Conservation (phyloP, 352 stramenopile species). For the Hyaloperonospora brassicae region DNA sequence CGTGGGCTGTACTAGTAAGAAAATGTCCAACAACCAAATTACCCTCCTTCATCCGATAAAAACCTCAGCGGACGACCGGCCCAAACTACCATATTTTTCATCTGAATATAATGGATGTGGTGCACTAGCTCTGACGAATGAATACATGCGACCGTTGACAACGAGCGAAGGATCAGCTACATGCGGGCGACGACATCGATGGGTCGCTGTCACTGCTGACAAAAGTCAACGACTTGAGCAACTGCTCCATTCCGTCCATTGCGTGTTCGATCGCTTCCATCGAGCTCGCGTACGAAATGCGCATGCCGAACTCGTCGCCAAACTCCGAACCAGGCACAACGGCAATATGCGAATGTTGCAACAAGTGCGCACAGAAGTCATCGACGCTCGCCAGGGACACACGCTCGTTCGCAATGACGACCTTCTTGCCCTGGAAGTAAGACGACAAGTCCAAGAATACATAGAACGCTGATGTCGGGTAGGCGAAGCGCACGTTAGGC, state of each 20-base stretch:
- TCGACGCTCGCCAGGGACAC: neutral
- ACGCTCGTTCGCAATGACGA: neutral
- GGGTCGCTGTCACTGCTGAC: no score
- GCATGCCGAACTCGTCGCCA: neutral
- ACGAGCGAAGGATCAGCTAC: no score
- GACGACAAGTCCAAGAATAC: neutral
- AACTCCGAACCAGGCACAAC: neutral
- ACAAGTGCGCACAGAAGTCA: neutral
- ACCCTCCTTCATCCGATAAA: no score
- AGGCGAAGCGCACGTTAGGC: neutral
- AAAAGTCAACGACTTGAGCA: neutral
- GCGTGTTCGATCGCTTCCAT: neutral
- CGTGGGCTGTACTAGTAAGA: no score
- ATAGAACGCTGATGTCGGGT: neutral
- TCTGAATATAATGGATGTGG: no score
- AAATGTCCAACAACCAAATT: no score
- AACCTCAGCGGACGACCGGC: no score
- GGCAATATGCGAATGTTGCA: neutral
- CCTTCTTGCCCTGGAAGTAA: neutral
- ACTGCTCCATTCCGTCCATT: neutral
- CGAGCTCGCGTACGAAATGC: neutral
- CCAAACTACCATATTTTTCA: no score
- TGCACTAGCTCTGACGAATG: no score
- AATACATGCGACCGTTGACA: no score
- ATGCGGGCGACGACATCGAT: no score